Base-by-base conservation (phyloP, 768 basidiomycete genomes). In the Tubosaeta sp. region DNA sequence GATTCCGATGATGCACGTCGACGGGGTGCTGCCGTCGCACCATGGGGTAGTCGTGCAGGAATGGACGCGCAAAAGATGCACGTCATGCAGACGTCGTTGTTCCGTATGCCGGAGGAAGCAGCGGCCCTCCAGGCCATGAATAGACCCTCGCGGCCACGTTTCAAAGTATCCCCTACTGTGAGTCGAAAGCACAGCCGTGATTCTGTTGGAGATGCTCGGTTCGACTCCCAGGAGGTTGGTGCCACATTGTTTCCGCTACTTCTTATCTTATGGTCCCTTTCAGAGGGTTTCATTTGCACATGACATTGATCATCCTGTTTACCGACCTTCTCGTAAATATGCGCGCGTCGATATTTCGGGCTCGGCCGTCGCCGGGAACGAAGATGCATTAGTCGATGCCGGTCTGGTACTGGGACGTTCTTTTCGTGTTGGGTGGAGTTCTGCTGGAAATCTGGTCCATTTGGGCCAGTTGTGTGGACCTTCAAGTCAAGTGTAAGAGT, bases 401-500 rank as follows among this genome's bases (percentile, higher is more conserved):
- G 95, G 93, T 0, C 73, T 97, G 33, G 80, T 88, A 1, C 72
- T 94, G 51, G 94, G 94, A 12, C 81, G 92, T 16, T 91, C 89
- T 12, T 97, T 93, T 68, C 79, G 93, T 51, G 91, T 88, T 3
- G 85, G 91, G 5, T 98, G 94, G 92, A 91, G 95, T 17, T 86
- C 89, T 1, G 78, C 81, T 34, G 92, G 92, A 1, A 76, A 74
- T 35, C 64, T 97, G 7, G 84, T 85, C 11, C 86, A 91, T 67
- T 67, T 87, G 11, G 94, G 91, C n/a, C 75, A 75, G 45, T 71
- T 95, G 56, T 86, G 88, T 70, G 72, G 75, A 7, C 84, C 85
- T 25, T 71, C 63, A 5, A 72, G 75, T 47, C 70, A 73, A 45
- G 57, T 71, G 88, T 88, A 63, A 65, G 85, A 77, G 19, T 35